Conservation (phyloP, 257 asterid species). For the Solanum arcanum region DNA sequence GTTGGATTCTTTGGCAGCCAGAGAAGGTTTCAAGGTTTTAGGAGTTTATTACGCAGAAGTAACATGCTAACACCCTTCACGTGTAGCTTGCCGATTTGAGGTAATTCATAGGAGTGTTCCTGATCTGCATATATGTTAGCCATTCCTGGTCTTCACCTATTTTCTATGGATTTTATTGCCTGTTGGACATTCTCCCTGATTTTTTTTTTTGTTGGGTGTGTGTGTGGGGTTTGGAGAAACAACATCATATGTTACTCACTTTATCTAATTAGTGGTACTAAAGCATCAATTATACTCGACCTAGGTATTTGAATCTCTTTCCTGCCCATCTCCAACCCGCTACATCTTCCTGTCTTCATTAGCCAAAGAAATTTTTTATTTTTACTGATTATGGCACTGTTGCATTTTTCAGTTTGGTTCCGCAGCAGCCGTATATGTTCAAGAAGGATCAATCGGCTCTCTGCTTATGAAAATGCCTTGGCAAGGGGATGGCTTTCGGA, state of each 20-base stretch:
- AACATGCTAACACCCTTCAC: not conserved
- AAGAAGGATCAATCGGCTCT: conserved; percentile 94
- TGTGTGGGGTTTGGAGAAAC: not conserved
- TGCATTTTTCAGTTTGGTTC: conserved; percentile 58
- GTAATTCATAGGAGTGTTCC: not conserved
- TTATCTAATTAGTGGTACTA: not conserved
- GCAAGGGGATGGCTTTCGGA: conserved; percentile 79
- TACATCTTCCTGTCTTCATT: not conserved
- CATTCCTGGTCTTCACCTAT: not conserved
- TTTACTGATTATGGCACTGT: not conserved
- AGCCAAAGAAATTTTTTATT: not conserved
- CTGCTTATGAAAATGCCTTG: conserved; percentile 77
- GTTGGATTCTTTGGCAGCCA: not conserved
- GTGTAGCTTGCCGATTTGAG: not conserved
- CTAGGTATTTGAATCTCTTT: not conserved
- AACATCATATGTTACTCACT: not conserved
- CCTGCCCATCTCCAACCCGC: not conserved
- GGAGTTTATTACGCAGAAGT: not conserved
- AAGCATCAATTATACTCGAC: not conserved
- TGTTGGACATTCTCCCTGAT: not conserved
- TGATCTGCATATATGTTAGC: not conserved
- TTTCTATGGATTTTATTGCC: not conserved
- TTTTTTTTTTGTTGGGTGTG: no score
- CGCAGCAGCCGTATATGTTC: conserved; percentile 37
- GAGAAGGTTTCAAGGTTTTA: not conserved